Percentiles rank a stretch among this genome's conserved stretches.
Conservation (phyloP, 129 eudicot genomes). For the Kitagawia praeruptora region DNA sequence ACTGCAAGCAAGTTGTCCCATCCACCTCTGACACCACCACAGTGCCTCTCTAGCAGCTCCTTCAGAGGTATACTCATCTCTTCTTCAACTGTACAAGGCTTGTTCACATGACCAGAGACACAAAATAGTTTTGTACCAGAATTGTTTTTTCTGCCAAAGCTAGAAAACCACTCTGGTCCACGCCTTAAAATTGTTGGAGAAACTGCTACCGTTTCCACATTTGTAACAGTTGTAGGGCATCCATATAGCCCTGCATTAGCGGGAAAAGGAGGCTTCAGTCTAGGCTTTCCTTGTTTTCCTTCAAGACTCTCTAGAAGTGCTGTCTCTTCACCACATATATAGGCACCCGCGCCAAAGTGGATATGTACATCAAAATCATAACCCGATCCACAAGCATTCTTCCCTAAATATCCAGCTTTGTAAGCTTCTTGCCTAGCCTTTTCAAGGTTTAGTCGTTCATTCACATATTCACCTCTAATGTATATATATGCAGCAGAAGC, state of each 20-base stretch:
- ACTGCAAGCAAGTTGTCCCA: slow-evolving; percentile 85
- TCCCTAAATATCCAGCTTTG: slow-evolving; percentile 73
- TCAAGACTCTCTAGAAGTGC: slow-evolving; percentile 82
- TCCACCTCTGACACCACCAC: slow-evolving; percentile 91
- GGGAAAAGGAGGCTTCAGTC: slow-evolving; percentile 94
- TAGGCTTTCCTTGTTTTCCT: slow-evolving; percentile 89
- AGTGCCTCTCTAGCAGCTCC: slow-evolving; percentile 74
- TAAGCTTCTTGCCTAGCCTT: slow-evolving; percentile 86
- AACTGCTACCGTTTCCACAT: slow-evolving; percentile 78
- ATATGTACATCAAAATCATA: slow-evolving; percentile 89
- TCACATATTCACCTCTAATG: slow-evolving; percentile 90
- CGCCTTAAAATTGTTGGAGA: slow-evolving; percentile 74
- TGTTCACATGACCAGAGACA: slow-evolving; percentile 81
- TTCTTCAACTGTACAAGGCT: slow-evolving; percentile 86
- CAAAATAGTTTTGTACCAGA: slow-evolving; percentile 85
- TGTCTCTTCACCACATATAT: slow-evolving; percentile 88
- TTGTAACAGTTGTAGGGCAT: slow-evolving; percentile 80
- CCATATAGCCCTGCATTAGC: slow-evolving; percentile 77
- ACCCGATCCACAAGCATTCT: slow-evolving; percentile 89
- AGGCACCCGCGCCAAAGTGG: slow-evolving; percentile 86
- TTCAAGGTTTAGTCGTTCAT: slow-evolving; percentile 62
- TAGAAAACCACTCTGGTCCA: slow-evolving; percentile 85
- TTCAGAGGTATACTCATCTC: slow-evolving; percentile 87
- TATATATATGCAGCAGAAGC: slow-evolving; percentile 89
- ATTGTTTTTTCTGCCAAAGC: slow-evolving; percentile 87